phyloP scores from a whole-genome alignment of 2,329 filamentous ascomycete species.

The Epichloe baconii region DNA sequence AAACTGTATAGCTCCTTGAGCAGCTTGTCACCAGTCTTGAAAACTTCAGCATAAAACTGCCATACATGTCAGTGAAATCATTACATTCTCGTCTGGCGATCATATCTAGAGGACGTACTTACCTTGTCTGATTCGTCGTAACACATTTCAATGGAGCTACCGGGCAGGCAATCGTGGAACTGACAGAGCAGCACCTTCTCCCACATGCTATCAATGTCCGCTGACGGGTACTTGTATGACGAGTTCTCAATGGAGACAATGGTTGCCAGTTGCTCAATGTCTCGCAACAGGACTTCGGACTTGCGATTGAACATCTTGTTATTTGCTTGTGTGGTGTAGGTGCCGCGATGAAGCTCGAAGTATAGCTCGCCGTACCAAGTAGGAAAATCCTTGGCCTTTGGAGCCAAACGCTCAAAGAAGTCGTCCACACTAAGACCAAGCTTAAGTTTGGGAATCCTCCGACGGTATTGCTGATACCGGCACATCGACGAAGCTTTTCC shows the following conservation, averaged over 20 bases:
- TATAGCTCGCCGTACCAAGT: slow-evolving; percentile 99
- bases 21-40: slow-evolving; percentile 60
- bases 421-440: slow-evolving; percentile 86
- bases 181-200: slow-evolving; percentile 83
- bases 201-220: slow-evolving; percentile 93
- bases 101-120: slow-evolving; percentile 10
- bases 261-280: slow-evolving; percentile 79
- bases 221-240: slow-evolving; percentile 81
- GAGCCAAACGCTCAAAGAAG: slow-evolving; percentile 77
- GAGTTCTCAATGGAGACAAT: slow-evolving; percentile 62
- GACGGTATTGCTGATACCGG: slow-evolving; percentile 78
- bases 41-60: slow-evolving; percentile 69
- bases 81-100: background rate
- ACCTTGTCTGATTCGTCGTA: slow-evolving; percentile 87
- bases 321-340: slow-evolving; percentile 93
- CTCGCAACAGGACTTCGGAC: slow-evolving; percentile 71
- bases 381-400: slow-evolving; percentile 65
- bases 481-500: slow-evolving; percentile 86
- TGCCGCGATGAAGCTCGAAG: slow-evolving; percentile 92
- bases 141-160: slow-evolving; percentile 94
- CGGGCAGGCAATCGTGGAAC: slow-evolving; percentile 94
- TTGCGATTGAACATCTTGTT: slow-evolving; percentile 92
- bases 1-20: slow-evolving; percentile 55
- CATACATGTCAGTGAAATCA: slow-evolving; percentile 12
- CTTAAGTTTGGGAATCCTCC: slow-evolving; percentile 72